Base-by-base conservation (phyloP, 23 red algal species). In the Pyropia haitanensis region DNA sequence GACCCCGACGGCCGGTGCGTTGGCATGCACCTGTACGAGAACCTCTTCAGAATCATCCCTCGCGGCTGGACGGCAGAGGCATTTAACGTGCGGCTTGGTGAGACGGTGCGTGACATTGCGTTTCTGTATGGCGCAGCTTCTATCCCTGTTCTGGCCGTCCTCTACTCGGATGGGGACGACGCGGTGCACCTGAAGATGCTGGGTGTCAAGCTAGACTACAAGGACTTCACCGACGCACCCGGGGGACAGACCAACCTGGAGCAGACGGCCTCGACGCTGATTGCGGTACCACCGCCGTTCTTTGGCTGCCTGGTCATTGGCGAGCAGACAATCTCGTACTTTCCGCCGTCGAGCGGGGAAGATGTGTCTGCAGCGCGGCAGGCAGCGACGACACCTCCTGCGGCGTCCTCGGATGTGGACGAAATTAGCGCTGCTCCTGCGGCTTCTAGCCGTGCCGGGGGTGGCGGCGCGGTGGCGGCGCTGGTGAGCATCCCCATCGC, bases 41-140 rank as follows among this genome's bases (percentile, higher is more conserved):
- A 74, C 17, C 21, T 98, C 56, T 60, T 98, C 32, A 86, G 82
- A 34, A 69, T 98, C n/a, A 68, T 98, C 25, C 94, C 94, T 27
- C 79, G 77, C 2, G 74, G 68, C n/a, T 64, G 56, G 29, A 71
- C 71, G 18, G 73, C 74, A 25, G 85, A 91, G 19, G 94, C 94
- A 0, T 98, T 88, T 73, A 89, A 98, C 51, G 81, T 98, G 18
- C 80, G 94, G 6, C 57, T 98, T 14, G 94, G 88, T 20, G 85
- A 64, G 21, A 23, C 55, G 17, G 75, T 98, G 31, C 64, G 65
- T 14, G 80, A 85, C 67, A 91, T 98, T 72, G 76, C 73, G n/a
- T 98, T 98, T 60, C 57, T 98, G 13, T 55, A 90, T 66, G 91
- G 91, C 22, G 61, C 65, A 3, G 58, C 63, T 32, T 27, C 46